Percentiles rank a stretch among this genome's conserved stretches.
These are phyloP conservation scores for Rusavskia elegans DNA, from an alignment of 495 filamentous ascomycete species.

Conservation along the genomic window DNA sequence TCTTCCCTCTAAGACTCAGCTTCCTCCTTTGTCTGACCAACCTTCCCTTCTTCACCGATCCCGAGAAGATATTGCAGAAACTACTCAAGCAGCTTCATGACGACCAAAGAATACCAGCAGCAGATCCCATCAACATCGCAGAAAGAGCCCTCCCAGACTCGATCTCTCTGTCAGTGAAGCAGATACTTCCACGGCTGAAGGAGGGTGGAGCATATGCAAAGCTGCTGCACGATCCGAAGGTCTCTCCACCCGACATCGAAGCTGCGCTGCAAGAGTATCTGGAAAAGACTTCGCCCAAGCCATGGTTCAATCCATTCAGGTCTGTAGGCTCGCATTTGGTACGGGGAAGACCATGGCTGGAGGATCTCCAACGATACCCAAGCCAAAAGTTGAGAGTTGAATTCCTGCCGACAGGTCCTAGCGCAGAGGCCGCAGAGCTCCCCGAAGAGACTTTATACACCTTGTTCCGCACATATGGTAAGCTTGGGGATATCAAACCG, in stretches of 20 bases:
- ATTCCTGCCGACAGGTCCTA: constrained; percentile 55
- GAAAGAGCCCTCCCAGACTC: constrained; percentile 41
- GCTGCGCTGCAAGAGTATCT: constrained; percentile 36
- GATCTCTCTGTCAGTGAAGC: constrained; percentile 51
- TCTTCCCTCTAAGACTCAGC: constrained; percentile 67
- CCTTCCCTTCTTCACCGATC: constrained; percentile 38
- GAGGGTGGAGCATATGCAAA: constrained; percentile 94
- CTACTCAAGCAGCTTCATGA: constrained; percentile 45
- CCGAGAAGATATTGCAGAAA: constrained; percentile 39
- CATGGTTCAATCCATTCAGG: constrained; percentile 80
- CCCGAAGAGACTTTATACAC: constrained; percentile 76
- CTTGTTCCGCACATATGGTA: constrained; percentile 81
- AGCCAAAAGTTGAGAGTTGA: constrained; percentile 62
- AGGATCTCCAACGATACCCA: constrained; percentile 77
- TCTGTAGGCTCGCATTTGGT: constrained; percentile 54
- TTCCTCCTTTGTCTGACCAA: constrained; percentile 34
- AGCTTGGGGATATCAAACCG: constrained; percentile 60
- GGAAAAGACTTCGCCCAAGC: constrained; percentile 53
- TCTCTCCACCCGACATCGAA: constrained; percentile 44
- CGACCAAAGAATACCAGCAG: constrained; percentile 33
- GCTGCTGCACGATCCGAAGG: constrained; percentile 43
- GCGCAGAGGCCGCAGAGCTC: constrained; percentile 51
- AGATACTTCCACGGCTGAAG: constrained; percentile 67
- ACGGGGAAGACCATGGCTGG: constrained; percentile 78
- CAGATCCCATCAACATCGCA: constrained; percentile 48